These are phyloP conservation scores for Nannochloropsis salina DNA, from an alignment of 108 stramenopile genomes.

Conservation along the genomic window DNA sequence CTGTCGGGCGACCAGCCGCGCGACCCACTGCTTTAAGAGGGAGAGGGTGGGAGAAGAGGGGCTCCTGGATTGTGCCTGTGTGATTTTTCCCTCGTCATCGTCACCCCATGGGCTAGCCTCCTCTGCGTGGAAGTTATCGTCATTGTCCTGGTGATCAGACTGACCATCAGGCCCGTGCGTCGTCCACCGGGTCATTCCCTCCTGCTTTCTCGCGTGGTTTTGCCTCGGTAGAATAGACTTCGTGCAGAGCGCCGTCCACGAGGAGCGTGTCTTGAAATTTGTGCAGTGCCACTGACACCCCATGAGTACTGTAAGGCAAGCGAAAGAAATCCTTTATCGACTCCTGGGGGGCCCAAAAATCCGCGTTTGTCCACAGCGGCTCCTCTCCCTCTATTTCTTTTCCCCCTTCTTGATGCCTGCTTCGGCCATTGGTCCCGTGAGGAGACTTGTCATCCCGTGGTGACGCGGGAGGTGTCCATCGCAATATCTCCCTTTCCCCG, in stretches of 20 bases:
- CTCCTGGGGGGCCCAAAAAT: neutral
- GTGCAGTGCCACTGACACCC: conserved; percentile 4
- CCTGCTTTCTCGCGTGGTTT: too few species aligned
- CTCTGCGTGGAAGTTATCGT: too few species aligned
- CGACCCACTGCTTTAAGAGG: too few species aligned
- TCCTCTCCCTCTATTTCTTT: neutral
- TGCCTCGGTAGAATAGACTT: neutral
- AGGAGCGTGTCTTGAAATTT: conserved; percentile 6
- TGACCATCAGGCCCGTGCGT: too few species aligned
- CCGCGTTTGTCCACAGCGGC: neutral
- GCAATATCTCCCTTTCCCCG: conserved; percentile 1
- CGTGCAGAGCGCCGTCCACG: neutral
- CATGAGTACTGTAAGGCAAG: neutral
- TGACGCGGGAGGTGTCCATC: neutral
- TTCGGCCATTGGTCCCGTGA: neutral
- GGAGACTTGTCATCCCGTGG: neutral
- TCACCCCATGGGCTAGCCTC: too few species aligned
- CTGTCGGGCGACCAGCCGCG: too few species aligned
- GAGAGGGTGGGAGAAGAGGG: too few species aligned
- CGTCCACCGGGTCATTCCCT: too few species aligned
- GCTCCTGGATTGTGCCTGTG: too few species aligned
- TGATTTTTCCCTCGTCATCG: too few species aligned
- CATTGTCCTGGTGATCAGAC: too few species aligned
- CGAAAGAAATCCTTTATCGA: conserved; percentile 7
- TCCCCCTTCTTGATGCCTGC: neutral